Base-by-base conservation (phyloP, 1,284 basidiomycete genomes). In the Sphagnurus paluster region DNA sequence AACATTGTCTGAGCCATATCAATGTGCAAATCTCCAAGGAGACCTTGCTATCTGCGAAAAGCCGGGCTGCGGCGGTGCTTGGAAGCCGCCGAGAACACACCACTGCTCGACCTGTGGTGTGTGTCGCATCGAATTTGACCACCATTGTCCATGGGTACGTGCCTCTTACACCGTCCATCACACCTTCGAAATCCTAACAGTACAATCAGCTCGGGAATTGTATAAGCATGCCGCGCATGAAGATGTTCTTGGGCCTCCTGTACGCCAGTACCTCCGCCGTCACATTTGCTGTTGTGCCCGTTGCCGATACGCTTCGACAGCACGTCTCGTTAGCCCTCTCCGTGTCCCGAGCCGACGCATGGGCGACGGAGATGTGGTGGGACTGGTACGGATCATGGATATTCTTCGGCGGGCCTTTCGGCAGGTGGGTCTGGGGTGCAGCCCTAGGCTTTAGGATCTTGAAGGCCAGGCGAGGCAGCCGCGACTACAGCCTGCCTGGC, bases 131-230 rank as follows among this genome's bases (percentile, higher is more conserved):
- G 73, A 69, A 20, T 77, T 77, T 54, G 77, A 79, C 56, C 77
- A 80, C 51, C 77, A 80, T 58, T 80, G 77, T 55, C 74, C 77
- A 39, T 80, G 77, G 77, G 75, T 79, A 50, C 25, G 65, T 56
- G 13, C 11, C 36, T 13, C 14, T 28, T 40, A 42, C 46, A 30
- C 20, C 9, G 11, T 24, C 11, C 7, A 11, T 13, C 6, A 4
- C 5, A 24, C 16, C 26, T 26, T 19, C 26, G 8, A 41, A 24
- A 45, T 42, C 17, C 39, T 17, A 24, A 37, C 13, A 5, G 19
- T 39, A 5, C 2, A 17, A 42, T 46, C 43, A 78, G 77, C 56
- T 78, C 11, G 76, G 77, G 20, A 76, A 75, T 46, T 80, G 77
- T 52, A 65, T 79, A 11, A 76, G 76, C 3, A 52, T 66, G 1